Evolutionary conservation across 2,329 filamentous ascomycete genomes (phyloP).

Genomic region (Didymella sp.): DNA sequence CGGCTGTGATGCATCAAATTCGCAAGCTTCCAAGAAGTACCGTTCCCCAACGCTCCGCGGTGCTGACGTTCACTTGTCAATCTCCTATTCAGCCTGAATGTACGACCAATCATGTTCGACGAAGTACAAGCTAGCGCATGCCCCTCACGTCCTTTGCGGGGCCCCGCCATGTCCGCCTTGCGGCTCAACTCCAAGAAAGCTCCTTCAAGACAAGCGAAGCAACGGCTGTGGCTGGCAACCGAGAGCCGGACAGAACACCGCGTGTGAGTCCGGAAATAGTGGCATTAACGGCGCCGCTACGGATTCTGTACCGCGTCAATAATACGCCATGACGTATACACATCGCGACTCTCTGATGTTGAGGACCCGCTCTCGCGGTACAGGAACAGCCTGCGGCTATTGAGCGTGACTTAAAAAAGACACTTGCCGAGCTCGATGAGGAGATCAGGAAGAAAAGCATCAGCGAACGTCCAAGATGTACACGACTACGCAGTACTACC

Average conservation of each 20-base stretch:
- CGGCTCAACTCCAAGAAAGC: slow-evolving; percentile 16
- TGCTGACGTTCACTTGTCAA: slow-evolving; percentile 1
- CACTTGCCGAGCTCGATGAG: neutral
- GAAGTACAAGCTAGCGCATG: slow-evolving; percentile 16
- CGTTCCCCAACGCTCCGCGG: neutral
- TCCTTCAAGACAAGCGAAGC: slow-evolving; percentile 16
- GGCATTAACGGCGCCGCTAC: slow-evolving; percentile 1
- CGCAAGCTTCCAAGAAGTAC: neutral
- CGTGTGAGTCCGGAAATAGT: slow-evolving; percentile 1
- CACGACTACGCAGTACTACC: slow-evolving; percentile 13
- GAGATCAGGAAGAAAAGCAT: neutral
- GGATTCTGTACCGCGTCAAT: slow-evolving; percentile 12
- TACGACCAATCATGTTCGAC: slow-evolving; percentile 18
- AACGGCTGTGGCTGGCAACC: slow-evolving; percentile 19
- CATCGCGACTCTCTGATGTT: slow-evolving; percentile 12
- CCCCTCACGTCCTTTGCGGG: slow-evolving; percentile 28
- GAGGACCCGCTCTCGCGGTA: slow-evolving; percentile 1
- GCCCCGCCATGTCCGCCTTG: slow-evolving; percentile 26
- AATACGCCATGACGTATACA: slow-evolving; percentile 23
- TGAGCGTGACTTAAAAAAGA: slow-evolving; percentile 28
- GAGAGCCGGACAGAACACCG: slow-evolving; percentile 6
- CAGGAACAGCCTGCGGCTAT: slow-evolving; percentile 26
- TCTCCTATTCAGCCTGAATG: slow-evolving; percentile 34
- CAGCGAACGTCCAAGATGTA: slow-evolving; percentile 17
- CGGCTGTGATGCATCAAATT: neutral